These are phyloP conservation scores for Aspergillus sp. DNA, from an alignment of 2,329 filamentous ascomycete species.

Conservation along the genomic window DNA sequence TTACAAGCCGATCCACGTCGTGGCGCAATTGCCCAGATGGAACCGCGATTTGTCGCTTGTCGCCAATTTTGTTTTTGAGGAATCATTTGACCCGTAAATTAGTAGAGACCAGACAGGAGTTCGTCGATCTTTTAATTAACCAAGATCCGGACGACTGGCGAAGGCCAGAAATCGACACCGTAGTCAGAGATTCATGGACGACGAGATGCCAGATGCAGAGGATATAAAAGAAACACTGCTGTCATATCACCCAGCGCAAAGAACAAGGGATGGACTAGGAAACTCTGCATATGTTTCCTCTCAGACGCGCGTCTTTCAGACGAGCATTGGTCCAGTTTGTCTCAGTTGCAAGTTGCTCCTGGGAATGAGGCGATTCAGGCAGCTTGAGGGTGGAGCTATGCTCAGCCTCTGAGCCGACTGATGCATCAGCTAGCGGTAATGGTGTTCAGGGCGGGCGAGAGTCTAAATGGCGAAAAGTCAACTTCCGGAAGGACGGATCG, in stretches of 20 bases:
- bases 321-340: background rate
- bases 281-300: background rate
- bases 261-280: background rate
- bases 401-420: background rate
- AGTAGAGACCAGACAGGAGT: background rate
- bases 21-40: background rate
- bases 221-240: background rate
- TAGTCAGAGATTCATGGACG: background rate
- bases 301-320: background rate
- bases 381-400: slow-evolving; percentile 1
- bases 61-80: background rate
- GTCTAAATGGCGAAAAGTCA: background rate
- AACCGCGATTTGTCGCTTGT: background rate
- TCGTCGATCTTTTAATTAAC: slow-evolving; percentile 8
- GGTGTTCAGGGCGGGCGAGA: background rate
- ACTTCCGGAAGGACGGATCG: background rate
- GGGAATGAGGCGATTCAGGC: background rate
- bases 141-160: background rate
- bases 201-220: background rate
- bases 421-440: background rate
- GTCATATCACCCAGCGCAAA: background rate
- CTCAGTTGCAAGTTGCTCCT: slow-evolving; percentile 2
- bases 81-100: background rate
- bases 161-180: background rate
- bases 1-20: background rate